Evolutionary conservation across 257 asterid genomes (phyloP).

Genomic region (Scutellaria barbata): DNA sequence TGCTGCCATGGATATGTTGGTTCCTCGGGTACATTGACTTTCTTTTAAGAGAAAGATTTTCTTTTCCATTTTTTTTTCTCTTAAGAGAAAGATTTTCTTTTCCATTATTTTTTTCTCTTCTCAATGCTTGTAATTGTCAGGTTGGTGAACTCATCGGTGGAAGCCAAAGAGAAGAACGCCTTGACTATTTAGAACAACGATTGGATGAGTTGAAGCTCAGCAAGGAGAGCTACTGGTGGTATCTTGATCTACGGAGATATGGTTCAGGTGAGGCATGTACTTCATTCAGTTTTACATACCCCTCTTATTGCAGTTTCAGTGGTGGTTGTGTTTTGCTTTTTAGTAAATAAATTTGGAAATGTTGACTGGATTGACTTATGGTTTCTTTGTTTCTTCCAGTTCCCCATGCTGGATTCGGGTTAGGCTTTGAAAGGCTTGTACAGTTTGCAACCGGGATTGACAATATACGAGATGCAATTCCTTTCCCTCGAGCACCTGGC

Average conservation of each 20-base stretch:
- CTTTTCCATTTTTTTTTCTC: not conserved
- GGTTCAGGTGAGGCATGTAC: conserved; percentile 79
- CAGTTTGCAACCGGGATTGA: conserved; percentile 95
- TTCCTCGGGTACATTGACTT: conserved; percentile 79
- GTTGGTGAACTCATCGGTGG: conserved; percentile 99
- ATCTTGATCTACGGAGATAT: conserved; percentile 93
- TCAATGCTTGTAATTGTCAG: conserved; percentile 43
- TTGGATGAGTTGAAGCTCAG: conserved; percentile 84
- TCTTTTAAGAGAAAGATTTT: not conserved
- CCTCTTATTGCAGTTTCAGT: conserved; percentile 4
- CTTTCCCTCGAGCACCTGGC: conserved; percentile 95
- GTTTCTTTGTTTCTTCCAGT: conserved; percentile 45
- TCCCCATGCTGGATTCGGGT: conserved; percentile 97
- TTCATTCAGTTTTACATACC: not conserved
- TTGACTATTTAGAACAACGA: conserved; percentile 76
- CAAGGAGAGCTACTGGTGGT: conserved; percentile 99
- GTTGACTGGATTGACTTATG: not conserved
- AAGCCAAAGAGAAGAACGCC: conserved; percentile 99
- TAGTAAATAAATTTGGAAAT: not conserved
- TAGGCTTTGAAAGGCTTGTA: conserved; percentile 97
- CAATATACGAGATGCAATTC: conserved; percentile 89
- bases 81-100: no score
- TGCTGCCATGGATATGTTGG: conserved; percentile 99
- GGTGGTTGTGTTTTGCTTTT: not conserved
- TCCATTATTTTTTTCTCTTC: not conserved